These are phyloP conservation scores for Vaccinium darrowii DNA, from an alignment of 148 eudicot genomes.

Conservation along the genomic window DNA sequence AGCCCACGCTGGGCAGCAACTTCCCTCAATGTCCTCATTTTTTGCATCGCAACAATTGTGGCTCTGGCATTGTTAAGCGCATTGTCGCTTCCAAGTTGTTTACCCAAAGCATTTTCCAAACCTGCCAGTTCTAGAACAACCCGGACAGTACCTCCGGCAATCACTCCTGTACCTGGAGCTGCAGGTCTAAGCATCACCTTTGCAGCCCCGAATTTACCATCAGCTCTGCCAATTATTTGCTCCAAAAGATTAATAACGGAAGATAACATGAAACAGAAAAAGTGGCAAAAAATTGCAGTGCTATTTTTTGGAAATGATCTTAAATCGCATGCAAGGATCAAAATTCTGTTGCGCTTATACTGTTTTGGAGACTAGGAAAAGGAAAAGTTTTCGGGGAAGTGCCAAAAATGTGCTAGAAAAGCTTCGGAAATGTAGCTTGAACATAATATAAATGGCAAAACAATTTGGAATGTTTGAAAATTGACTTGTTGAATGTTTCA, in stretches of 20 bases:
- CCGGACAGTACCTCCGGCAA: slow-evolving; percentile 89
- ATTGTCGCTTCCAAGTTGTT: slow-evolving; percentile 90
- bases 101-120: slow-evolving; percentile 86
- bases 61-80: slow-evolving; percentile 97
- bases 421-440: not conserved
- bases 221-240: slow-evolving; percentile 45
- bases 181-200: slow-evolving; percentile 98
- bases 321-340: not conserved
- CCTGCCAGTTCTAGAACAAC: slow-evolving; percentile 90
- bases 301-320: not conserved
- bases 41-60: slow-evolving; percentile 63
- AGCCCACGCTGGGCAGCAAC: slow-evolving; percentile 88
- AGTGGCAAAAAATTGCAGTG: not conserved
- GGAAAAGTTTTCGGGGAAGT: not conserved
- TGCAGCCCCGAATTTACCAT: slow-evolving; percentile 89
- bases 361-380: not conserved
- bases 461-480: not conserved
- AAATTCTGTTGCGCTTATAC: not conserved
- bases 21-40: slow-evolving; percentile 83
- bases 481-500: too few relatives aligned
- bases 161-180: slow-evolving; percentile 88
- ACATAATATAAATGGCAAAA: not conserved
- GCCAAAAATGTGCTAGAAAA: not conserved
- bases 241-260: not conserved
- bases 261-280: not conserved